Percentiles rank a stretch among this genome's conserved stretches.
Evolutionary conservation across 768 basidiomycete species (phyloP).

Genomic region (Kwoniella sp.): DNA sequence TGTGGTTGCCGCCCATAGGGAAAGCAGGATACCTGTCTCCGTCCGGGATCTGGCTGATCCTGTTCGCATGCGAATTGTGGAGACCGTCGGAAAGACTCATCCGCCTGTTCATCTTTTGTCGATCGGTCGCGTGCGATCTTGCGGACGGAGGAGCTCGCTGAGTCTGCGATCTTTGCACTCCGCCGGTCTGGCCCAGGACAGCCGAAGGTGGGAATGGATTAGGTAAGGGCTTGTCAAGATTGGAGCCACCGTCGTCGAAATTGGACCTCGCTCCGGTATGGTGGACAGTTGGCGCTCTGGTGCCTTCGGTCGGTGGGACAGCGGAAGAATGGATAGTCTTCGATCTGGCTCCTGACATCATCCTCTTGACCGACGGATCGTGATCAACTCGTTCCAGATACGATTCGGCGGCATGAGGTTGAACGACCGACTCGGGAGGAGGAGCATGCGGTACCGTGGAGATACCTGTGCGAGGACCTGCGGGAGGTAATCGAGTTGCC

Average conservation of each 20-base stretch:
- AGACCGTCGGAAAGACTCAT: slow-evolving; percentile 36
- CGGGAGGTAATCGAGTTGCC: slow-evolving; percentile 11
- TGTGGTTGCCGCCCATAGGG: slow-evolving; percentile 28
- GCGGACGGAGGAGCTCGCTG: slow-evolving; percentile 11
- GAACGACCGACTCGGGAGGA: slow-evolving; percentile 18
- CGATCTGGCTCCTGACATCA: slow-evolving; percentile 42
- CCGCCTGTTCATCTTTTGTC: slow-evolving; percentile 20
- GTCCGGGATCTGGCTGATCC: slow-evolving; percentile 26
- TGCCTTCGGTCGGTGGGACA: slow-evolving; percentile 17
- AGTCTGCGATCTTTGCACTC: slow-evolving; percentile 18
- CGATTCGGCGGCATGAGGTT: slow-evolving; percentile 43
- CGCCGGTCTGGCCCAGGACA: background rate
- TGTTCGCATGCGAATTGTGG: slow-evolving; percentile 26
- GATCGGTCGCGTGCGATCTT: slow-evolving; percentile 4
- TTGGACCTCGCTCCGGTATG: slow-evolving; percentile 8
- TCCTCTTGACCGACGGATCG: slow-evolving; percentile 76
- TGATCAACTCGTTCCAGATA: slow-evolving; percentile 73
- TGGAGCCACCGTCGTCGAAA: slow-evolving; percentile 17
- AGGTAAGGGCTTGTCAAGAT: slow-evolving; percentile 51
- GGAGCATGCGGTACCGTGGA: slow-evolving; percentile 19
- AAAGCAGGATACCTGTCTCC: slow-evolving; percentile 50
- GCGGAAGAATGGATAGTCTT: slow-evolving; percentile 47
- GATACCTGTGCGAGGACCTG: slow-evolving; percentile 8
- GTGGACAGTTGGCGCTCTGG: slow-evolving; percentile 10
- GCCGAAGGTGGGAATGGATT: slow-evolving; percentile 21